Conservation (phyloP, 768 basidiomycete genomes). For the Lactarius indigo region DNA sequence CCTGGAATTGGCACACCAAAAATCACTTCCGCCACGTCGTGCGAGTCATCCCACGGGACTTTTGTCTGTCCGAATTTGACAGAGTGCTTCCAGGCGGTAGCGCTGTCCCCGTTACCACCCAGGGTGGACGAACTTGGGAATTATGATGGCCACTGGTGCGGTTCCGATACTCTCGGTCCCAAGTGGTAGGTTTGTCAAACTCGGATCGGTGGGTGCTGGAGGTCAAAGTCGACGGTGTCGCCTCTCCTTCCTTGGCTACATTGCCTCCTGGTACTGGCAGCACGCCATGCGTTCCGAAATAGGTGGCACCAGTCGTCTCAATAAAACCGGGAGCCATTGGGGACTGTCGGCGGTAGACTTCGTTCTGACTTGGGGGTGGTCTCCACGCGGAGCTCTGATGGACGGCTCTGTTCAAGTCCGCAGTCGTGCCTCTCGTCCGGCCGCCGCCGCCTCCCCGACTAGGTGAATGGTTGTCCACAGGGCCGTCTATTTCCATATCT, state of each 20-base stretch:
- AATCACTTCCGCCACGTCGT: not conserved
- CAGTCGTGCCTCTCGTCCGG: not conserved
- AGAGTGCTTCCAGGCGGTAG: not conserved
- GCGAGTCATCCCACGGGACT: not conserved
- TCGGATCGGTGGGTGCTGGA: conserved; percentile 4
- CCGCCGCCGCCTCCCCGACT: not conserved
- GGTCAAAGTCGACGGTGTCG: not conserved
- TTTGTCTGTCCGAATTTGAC: not conserved
- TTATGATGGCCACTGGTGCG: not conserved
- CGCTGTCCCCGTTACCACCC: not conserved
- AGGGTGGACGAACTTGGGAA: not conserved
- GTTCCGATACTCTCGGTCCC: not conserved
- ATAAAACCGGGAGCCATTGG: not conserved
- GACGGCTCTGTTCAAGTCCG: not conserved
- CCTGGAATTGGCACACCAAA: not conserved
- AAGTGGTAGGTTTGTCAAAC: not conserved
- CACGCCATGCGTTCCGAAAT: not conserved
- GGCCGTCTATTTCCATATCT: conserved; percentile 15
- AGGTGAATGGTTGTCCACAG: not conserved
- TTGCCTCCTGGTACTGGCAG: not conserved
- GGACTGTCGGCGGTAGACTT: not conserved
- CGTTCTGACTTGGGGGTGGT: not conserved
- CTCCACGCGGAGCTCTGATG: not conserved
- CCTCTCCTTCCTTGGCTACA: not conserved
- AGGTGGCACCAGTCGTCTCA: not conserved